Percentiles rank a stretch among this genome's conserved stretches.
phyloP scores from a whole-genome alignment of 306 rosid genomes.

The Pyrus bretschneideri region DNA sequence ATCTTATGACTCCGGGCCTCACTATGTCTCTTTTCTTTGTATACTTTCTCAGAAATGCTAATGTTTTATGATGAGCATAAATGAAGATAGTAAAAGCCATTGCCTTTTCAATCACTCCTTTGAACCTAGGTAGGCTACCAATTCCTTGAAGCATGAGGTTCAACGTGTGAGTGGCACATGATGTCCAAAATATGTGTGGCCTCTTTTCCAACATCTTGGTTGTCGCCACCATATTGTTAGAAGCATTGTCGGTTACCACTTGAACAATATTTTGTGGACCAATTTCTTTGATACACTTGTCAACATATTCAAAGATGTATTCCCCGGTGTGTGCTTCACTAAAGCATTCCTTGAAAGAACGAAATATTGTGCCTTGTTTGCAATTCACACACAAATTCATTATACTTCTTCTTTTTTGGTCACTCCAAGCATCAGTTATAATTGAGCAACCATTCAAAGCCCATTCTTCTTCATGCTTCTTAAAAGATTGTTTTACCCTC shows the following conservation, averaged over 20 bases:
- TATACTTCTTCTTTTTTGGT: neutral
- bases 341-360: neutral
- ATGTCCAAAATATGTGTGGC: neutral
- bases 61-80: too few relatives aligned
- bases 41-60: too few relatives aligned
- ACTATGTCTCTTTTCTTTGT: too few relatives aligned
- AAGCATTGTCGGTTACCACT: neutral
- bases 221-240: neutral
- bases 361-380: neutral
- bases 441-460: too few relatives aligned
- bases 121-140: too few relatives aligned
- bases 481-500: too few relatives aligned
- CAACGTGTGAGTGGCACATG: neutral
- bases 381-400: neutral
- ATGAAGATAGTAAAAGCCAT: too few relatives aligned
- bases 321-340: neutral
- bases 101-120: too few relatives aligned
- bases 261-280: neutral
- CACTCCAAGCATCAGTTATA: too few relatives aligned
- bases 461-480: too few relatives aligned
- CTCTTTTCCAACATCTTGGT: neutral
- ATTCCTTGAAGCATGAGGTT: neutral
- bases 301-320: neutral
- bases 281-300: neutral
- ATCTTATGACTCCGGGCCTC: too few relatives aligned